phyloP scores from a whole-genome alignment of 2,329 filamentous ascomycete genomes.

The Hypocrella siamensis region DNA sequence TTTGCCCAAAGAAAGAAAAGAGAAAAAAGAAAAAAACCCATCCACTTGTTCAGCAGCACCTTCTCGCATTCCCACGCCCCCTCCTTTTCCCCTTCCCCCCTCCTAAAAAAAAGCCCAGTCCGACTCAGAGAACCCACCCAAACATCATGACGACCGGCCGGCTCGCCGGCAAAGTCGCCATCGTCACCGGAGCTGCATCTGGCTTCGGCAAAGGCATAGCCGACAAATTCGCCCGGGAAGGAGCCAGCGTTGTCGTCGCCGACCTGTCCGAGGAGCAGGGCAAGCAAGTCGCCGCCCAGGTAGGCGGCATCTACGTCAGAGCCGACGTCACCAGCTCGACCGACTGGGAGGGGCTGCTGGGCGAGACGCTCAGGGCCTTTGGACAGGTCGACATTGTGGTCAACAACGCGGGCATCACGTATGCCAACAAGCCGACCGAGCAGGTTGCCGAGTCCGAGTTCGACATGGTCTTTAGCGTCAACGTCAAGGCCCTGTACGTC shows the following conservation, averaged over 20 bases:
- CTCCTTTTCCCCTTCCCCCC: background rate
- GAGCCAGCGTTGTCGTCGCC: slow-evolving; percentile 43
- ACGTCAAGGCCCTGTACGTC: slow-evolving; percentile 51
- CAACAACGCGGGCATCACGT: slow-evolving; percentile 45
- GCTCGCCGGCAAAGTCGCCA: slow-evolving; percentile 24
- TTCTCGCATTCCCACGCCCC: background rate
- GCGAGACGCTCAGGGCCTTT: slow-evolving; percentile 26
- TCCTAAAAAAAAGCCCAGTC: background rate
- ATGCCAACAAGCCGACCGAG: slow-evolving; percentile 44
- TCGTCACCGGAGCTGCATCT: slow-evolving; percentile 38
- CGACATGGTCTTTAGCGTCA: slow-evolving; percentile 50
- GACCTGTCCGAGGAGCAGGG: slow-evolving; percentile 42
- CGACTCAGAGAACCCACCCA: background rate
- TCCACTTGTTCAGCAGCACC: no score
- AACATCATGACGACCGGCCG: slow-evolving; percentile 12
- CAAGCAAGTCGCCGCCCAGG: slow-evolving; percentile 25
- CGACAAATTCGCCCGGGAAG: slow-evolving; percentile 41
- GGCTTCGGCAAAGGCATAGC: slow-evolving; percentile 51
- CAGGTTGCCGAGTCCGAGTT: slow-evolving; percentile 52
- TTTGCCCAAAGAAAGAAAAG: no score
- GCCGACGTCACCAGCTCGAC: slow-evolving; percentile 34
- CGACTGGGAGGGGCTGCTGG: slow-evolving; percentile 37
- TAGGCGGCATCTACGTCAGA: slow-evolving; percentile 25
- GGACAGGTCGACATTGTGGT: slow-evolving; percentile 41
- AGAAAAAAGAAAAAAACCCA: no score